Evolutionary conservation across 2,329 filamentous ascomycete species (phyloP), one percentile per base, ranked within the genome.

Genomic region (Fusarium bactridioides): DNA sequence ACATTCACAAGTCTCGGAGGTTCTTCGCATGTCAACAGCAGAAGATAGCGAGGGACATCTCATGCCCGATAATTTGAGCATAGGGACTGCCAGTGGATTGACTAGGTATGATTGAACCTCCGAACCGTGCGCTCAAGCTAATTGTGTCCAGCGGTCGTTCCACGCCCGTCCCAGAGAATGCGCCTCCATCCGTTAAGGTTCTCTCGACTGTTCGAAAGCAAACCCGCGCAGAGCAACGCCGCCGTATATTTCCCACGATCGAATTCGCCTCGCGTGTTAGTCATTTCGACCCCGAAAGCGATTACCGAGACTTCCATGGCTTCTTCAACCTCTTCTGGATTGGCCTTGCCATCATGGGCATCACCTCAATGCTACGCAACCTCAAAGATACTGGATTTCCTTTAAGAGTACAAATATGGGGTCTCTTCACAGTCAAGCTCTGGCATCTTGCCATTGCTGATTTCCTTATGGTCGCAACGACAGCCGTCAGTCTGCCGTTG

Each of bases 311-410:
- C 82, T 99, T 99, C 81, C 91, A 94, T 77, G 96, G 96, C 79
- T 99, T 99, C 88, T 99, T 98, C 84, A 94, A 96, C 60, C 89
- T 99, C 41, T 99, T 99, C 84, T 99, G 96, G 96, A 95, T 99
- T 73, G 94, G 94, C 15, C 86, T 99, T 67, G 94, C 93, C 75
- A 97, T 99, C 81, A 97, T 99, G 95, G 94, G 95, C 77, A 92
- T 97, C 70, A 98, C 95, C 6, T 93, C 93, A n/a, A 94, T 94
- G 86, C 83, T 98, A 78, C 91, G 95, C 77, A 98, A 97, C 81
- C 90, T 96, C 79, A 97, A 95, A 82, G 96, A 98, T 80, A 98
- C 94, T 0, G 96, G 96, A 27, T 93, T 92, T 79, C 93, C 95
- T 21, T 85, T 98, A 76, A 90, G 93, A 77, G 90, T 97, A 56